Base-by-base conservation (phyloP, 1,284 basidiomycete genomes). In the Dichomitus squalens region DNA sequence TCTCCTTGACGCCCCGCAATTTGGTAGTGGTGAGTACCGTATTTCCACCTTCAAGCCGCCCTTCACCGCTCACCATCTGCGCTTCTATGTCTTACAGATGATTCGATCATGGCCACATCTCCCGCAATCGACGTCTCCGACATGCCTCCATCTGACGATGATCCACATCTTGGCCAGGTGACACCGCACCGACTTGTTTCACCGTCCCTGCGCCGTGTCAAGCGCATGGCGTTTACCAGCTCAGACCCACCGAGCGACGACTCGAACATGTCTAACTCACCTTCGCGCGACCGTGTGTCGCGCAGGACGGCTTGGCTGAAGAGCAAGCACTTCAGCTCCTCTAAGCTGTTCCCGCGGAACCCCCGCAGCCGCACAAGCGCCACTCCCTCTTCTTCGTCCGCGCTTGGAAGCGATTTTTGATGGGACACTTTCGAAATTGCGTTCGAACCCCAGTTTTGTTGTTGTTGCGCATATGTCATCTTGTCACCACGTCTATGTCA, bases 131-230 rank as follows among this genome's bases (percentile, higher is more conserved):
- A 57, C 31, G 35, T 39, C 21, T 27, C 57, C 50, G 57, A 53
- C 29, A 52, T 52, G 49, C 65, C 64, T 4, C 70, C 72, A 14
- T 88, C 86, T 1, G 87, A 89, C 61, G 86, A 90, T 57, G 82
- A 86, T 58, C 79, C 78, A 0, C 76, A 77, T 61, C 58, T 83
- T 23, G 85, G 86, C 0, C 84, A 87, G 69, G 83, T 87, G n/a
- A 88, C 86, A 0, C 86, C 87, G 21, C 80, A 81, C 58, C 84
- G 85, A 63, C 69, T 89, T 25, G 80, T 83, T 39, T 90, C 87
- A 7, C 87, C 87, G 7, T 76, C 74, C 23, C 72, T 78, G 29
- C 79, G 75, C 39, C 78, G 78, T 39, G 51, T 71, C n/a, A 61
- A 70, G 56, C 64, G 66, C 47, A 53, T 36, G n/a, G 35, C 18